Percentiles rank a stretch among this genome's conserved stretches.
phyloP scores from a whole-genome alignment of 2,329 filamentous ascomycete species.

The Nakataea oryzae region DNA sequence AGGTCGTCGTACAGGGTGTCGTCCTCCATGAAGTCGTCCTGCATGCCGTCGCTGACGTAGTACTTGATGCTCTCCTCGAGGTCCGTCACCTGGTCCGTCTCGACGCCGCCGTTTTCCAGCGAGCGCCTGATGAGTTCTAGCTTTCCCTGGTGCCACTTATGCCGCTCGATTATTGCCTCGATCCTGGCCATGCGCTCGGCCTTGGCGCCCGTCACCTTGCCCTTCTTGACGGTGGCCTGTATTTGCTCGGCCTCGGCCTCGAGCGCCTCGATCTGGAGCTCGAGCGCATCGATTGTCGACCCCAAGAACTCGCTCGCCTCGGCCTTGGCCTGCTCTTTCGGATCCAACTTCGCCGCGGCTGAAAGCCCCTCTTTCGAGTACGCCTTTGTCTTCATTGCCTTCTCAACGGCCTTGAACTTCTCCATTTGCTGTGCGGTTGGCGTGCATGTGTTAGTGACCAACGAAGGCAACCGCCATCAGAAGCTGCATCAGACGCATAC shows the following conservation, averaged over 20 bases:
- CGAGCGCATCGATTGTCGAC: constrained; percentile 81
- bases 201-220: constrained; percentile 76
- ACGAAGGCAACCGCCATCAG: constrained; percentile 9
- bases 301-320: constrained; percentile 81
- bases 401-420: constrained; percentile 99
- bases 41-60: constrained; percentile 85
- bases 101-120: constrained; percentile 85
- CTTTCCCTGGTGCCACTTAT: constrained; percentile 94
- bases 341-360: constrained; percentile 84
- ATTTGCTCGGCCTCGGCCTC: constrained; percentile 84
- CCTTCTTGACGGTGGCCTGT: constrained; percentile 87
- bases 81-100: constrained; percentile 76
- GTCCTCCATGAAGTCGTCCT: constrained; percentile 85
- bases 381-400: constrained; percentile 99
- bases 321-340: constrained; percentile 91
- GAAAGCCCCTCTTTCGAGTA: constrained; percentile 97
- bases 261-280: constrained; percentile 83
- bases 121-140: constrained; percentile 83
- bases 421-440: constrained; percentile 72
- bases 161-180: constrained; percentile 72
- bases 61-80: constrained; percentile 90
- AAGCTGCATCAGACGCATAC: constrained; percentile 39
- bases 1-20: constrained; percentile 93
- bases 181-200: constrained; percentile 83
- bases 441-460: constrained; percentile 13